Evolutionary conservation across 805 yeast genomes (phyloP).

Genomic region (Nakazawaea siamensis): DNA sequence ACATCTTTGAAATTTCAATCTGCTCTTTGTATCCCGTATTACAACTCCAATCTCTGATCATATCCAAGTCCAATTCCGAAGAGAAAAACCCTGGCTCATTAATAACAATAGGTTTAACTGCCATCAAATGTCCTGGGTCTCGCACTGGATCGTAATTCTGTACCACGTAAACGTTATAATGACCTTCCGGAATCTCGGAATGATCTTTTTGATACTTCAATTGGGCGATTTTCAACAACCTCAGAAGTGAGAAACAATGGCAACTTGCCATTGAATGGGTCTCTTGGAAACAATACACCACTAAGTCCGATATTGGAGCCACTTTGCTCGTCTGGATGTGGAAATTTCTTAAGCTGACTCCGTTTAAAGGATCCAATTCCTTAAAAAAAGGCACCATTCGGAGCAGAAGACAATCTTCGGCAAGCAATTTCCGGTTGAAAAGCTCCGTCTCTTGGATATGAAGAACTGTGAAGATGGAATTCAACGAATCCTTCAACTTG

Average conservation of each 20-base stretch:
- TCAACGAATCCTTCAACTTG: conserved; percentile 18
- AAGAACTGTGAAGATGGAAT: conserved; percentile 17
- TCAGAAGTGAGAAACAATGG: conserved; percentile 28
- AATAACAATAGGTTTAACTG: conserved; percentile 20
- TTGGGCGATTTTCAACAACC: conserved; percentile 37
- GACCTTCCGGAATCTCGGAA: conserved; percentile 16
- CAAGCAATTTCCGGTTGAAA: conserved; percentile 18
- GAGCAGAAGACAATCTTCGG: conserved; percentile 33
- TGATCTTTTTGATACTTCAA: conserved; percentile 17
- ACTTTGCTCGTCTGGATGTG: conserved; percentile 80
- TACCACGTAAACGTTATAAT: conserved; percentile 22
- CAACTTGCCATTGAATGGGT: conserved; percentile 33
- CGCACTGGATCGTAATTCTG: conserved; percentile 11
- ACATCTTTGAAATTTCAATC: conserved; percentile 77
- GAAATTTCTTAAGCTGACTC: conserved; percentile 76
- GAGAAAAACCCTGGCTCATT: conserved; percentile 16
- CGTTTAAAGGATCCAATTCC: conserved; percentile 58
- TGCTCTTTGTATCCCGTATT: conserved; percentile 68
- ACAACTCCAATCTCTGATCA: conserved; percentile 55
- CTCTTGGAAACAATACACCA: conserved; percentile 60
- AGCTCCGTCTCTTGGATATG: background rate
- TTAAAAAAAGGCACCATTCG: conserved; percentile 44
- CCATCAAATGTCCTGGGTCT: conserved; percentile 16
- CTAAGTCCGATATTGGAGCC: conserved; percentile 64
- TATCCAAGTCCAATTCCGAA: conserved; percentile 28